Percentiles rank a stretch among this genome's conserved stretches.
Evolutionary conservation across 345 rosid genomes (phyloP).

Genomic region (Aquilaria yunnanensis): DNA sequence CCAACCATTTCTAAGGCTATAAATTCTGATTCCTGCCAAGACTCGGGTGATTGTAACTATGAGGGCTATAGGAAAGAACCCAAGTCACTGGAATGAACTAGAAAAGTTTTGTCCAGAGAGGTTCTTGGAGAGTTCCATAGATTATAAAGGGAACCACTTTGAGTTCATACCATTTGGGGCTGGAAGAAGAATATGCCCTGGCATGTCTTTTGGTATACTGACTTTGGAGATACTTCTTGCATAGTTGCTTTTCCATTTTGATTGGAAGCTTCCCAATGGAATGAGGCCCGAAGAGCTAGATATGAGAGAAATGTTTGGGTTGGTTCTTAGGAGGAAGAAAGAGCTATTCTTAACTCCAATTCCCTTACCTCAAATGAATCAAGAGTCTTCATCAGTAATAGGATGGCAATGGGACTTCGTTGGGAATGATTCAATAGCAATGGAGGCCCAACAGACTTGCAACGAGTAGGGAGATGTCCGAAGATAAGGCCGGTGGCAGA

Average conservation of each 20-base stretch:
- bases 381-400: too few species aligned
- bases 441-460: too few species aligned
- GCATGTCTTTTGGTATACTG: constrained; percentile 15
- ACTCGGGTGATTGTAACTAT: neutral
- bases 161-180: constrained; percentile 17
- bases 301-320: constrained; percentile 24
- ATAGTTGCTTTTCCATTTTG: constrained; percentile 26
- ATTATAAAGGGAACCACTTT: constrained; percentile 2
- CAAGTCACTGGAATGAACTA: constrained; percentile 20
- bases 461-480: too few species aligned
- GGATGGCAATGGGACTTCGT: too few species aligned
- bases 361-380: neutral
- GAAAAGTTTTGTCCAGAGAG: constrained; percentile 27
- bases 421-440: too few species aligned
- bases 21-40: constrained; percentile 10
- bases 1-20: too few species aligned
- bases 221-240: constrained; percentile 25
- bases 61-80: constrained; percentile 15
- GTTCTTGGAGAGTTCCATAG: neutral
- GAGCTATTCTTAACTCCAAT: neutral
- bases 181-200: constrained; percentile 9
- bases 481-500: too few species aligned
- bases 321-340: constrained; percentile 23
- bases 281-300: constrained; percentile 11
- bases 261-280: constrained; percentile 26